Base-by-base conservation (phyloP, 768 basidiomycete species). In the Atractiella rhizophila region DNA sequence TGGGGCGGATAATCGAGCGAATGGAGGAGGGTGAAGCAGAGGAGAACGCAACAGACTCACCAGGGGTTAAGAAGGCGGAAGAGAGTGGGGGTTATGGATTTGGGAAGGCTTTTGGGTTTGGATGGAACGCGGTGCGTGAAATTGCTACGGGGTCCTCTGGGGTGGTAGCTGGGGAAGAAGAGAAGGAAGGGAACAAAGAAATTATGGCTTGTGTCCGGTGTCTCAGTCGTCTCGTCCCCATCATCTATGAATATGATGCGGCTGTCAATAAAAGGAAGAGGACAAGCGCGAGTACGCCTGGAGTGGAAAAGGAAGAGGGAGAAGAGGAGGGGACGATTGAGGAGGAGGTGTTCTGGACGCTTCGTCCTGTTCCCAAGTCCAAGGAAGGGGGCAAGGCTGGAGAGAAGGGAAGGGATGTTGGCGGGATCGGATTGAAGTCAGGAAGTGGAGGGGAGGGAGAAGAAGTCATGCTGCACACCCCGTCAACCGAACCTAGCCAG, bases 141-240 rank as follows among this genome's bases (percentile, higher is more conserved):
- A n/a, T n/a, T n/a, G n/a, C n/a, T n/a, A n/a, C 45, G 5, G 36
- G 41, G 13, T 72, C 76, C 1, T 64, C 63, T 6, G 46, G 63
- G 5, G 46, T 43, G 16, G 43, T 28, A 9, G 43, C 39, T 8
- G 19, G 39, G 9, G 18, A 34, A 24, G 72, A 70, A 45, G 65
- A 68, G 47, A 79, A 71, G 50, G 63, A 82, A 23, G 75, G 76
- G 2, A 81, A 54, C 1, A 43, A 75, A 49, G 76, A 94, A 56
- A 80, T 74, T 4, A 64, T 98, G 33, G 96, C 91, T 54, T 85
- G 83, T 54, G 56, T 94, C n/a, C 69, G 88, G 23, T 70, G 94
- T 7, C 67, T 98, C 16, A 75, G 81, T 44, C 70, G 91, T 36
- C 68, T 94, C 16, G 62, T 96, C 13, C 86, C 86, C 3, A 73